Evolutionary conservation across 305 asterid genomes (phyloP), one percentile per base, ranked within the genome.

Genomic region (Withania somnifera): DNA sequence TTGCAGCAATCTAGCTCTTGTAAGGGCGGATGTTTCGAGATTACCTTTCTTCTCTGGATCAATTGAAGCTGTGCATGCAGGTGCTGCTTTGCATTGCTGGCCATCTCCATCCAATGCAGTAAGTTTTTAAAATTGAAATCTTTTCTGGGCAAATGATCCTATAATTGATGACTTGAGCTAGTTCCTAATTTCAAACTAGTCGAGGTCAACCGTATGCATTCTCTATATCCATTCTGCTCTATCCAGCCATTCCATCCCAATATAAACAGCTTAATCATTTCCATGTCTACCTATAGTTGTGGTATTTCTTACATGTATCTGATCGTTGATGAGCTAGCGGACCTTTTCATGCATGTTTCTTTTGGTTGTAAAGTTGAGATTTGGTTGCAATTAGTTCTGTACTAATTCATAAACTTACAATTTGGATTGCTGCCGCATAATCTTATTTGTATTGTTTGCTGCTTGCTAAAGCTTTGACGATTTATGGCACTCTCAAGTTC

Each of bases 11-110:
- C 88, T 94, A 86, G 97, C 97, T 78, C 97, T 95, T 83, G 97
- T 95, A 82, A 91, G 97, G 81, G 98, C 98, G 77, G 99, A 95
- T 89, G 92, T 95, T 84, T 92, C 99, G 14, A 90, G 98, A 87
- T 95, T 95, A 78, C 98, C 98, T 19, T 94, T 95, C 86, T 54
- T 93, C n/a, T 95, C 97, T 63, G 94, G 97, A 86, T 92, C 98
- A 1, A 77, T 95, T 51, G 97, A 95, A 83, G 95, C 96, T 77
- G 97, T 94, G 69, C 98, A 94, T 91, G 99, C 98, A 85, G 98
- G 99, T 64, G 98, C 99, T 30, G 98, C 98, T 50, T 88, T 95
- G 86, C 99, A 95, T 85, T 95, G 98, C 89, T 95, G 99, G 99
- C 98, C 99, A 67, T 92, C 98, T 85, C 99, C 99, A 34, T 95